These are phyloP conservation scores for Coemansia sp. DNA, from an alignment of 192 early-diverging fungal species.

Conservation along the genomic window DNA sequence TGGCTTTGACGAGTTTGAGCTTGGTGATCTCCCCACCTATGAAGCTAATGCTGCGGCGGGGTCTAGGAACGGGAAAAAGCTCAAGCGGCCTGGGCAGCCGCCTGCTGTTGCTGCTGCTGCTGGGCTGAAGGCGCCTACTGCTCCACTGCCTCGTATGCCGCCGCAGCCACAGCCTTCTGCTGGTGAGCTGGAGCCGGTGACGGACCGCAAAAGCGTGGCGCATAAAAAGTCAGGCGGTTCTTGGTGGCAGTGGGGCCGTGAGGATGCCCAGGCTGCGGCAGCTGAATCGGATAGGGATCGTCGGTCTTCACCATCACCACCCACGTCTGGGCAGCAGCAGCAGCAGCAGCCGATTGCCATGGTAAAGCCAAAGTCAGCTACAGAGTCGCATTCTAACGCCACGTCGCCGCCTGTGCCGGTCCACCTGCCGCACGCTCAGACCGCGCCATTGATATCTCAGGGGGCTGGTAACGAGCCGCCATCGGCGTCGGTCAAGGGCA, in stretches of 20 bases:
- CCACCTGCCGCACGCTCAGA: neutral
- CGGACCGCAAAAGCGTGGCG: constrained; percentile 34
- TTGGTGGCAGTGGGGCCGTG: constrained; percentile 55
- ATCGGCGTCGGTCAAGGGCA: constrained; percentile 29
- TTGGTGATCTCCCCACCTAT: constrained; percentile 26
- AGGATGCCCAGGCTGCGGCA: constrained; percentile 16
- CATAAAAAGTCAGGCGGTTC: constrained; percentile 52
- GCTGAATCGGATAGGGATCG: neutral
- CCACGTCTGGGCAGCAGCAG: neutral
- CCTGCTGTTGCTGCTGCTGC: neutral
- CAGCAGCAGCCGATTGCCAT: neutral
- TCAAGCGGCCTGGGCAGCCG: neutral
- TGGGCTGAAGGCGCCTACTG: neutral
- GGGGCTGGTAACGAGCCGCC: neutral
- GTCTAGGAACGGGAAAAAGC: constrained; percentile 7
- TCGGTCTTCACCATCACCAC: neutral
- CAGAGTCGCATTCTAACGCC: neutral
- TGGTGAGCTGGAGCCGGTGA: neutral
- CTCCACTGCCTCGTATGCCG: neutral
- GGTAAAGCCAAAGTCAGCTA: neutral
- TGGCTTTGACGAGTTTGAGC: constrained; percentile 49
- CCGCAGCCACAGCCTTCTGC: constrained; percentile 2
- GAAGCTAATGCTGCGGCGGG: constrained; percentile 12
- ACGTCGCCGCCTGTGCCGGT: neutral
- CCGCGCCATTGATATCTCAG: neutral